Evolutionary conservation across 2,329 filamentous ascomycete genomes (phyloP), one percentile per base, ranked within the genome.

Genomic region (Colletotrichum somersetense): DNA sequence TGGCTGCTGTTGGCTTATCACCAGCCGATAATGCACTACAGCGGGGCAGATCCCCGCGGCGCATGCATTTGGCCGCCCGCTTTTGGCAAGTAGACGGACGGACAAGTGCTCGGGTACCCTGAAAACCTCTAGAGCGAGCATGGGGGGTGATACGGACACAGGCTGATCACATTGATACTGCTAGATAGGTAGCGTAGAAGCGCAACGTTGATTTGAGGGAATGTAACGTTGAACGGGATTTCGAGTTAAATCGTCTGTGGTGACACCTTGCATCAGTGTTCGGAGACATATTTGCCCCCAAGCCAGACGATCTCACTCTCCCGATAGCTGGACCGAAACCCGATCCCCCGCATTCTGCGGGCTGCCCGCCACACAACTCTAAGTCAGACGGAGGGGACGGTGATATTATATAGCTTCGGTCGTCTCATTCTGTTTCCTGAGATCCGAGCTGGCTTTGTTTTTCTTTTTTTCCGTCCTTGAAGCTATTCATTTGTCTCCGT

Each of bases 301-400:
- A 20, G 59, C 23, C 61, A 59, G 33, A 64, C 33, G 40, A 59
- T 46, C 48, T 64, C 30, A 44, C 38, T 69, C 59, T 59, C 69
- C 66, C 69, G 59, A 72, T 64, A 69, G 59, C 69, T 72, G 53
- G 40, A 40, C 69, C 66, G 66, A 72, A 46, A 18, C 69, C 69
- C 66, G 69, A 33, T 55, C 56, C 68, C 68, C 59, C 66, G 59
- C 66, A 59, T 61, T 65, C 35, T 55, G 46, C 46, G 10, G 46
- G 20, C 46, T 23, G 42, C 46, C 66, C 53, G 69, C 66, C 66
- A 72, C 69, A 64, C 53, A 69, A 65, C 66, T 65, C 8, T 61
- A 70, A 56, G 53, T 61, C 33, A 20, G 61, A 48, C 38, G 40
- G 42, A n/a, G 10, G 16, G n/a, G 20, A 23, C 14, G 14, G 8